Percentiles rank a stretch among this genome's conserved stretches.
Conservation (phyloP, 208 protist genomes). For the Acanthamoeba culbertsoni region DNA sequence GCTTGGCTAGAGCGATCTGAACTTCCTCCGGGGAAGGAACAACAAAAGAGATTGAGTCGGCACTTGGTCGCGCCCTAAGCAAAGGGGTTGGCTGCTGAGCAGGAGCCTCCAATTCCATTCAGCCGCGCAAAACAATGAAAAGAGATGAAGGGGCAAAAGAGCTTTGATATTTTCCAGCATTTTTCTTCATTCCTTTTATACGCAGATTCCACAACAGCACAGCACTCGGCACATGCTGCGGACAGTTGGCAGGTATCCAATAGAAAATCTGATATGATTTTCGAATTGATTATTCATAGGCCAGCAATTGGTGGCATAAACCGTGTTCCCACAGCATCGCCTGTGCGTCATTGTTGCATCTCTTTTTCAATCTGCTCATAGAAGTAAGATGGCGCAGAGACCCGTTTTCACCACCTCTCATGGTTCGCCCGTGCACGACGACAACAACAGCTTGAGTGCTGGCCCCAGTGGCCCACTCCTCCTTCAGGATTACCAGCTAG, state of each 20-base stretch:
- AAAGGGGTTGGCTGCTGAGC: not conserved
- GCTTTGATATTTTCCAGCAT: not conserved
- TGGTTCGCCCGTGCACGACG: slow-evolving; percentile 74
- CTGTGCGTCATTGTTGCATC: not conserved
- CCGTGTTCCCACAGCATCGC: not conserved
- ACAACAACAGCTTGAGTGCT: slow-evolving; percentile 76
- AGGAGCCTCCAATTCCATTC: not conserved
- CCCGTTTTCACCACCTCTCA: slow-evolving; percentile 68
- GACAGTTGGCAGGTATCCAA: too few species aligned
- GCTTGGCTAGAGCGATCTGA: not conserved
- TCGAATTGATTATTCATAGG: too few species aligned
- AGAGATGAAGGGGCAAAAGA: not conserved
- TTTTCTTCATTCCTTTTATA: not conserved
- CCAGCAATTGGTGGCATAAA: not conserved
- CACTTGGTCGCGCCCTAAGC: not conserved
- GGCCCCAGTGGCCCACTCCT: slow-evolving; percentile 77
- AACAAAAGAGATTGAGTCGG: not conserved
- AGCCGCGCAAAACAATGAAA: too few species aligned
- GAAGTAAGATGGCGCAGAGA: not conserved
- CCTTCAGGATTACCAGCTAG: slow-evolving; percentile 80
- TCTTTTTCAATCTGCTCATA: not conserved
- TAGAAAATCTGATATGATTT: too few species aligned
- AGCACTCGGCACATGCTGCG: too few species aligned
- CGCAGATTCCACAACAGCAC: too few species aligned
- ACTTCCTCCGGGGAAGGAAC: not conserved